Conservation (phyloP, 2,329 filamentous ascomycete genomes). For the Sporothrix sp. region DNA sequence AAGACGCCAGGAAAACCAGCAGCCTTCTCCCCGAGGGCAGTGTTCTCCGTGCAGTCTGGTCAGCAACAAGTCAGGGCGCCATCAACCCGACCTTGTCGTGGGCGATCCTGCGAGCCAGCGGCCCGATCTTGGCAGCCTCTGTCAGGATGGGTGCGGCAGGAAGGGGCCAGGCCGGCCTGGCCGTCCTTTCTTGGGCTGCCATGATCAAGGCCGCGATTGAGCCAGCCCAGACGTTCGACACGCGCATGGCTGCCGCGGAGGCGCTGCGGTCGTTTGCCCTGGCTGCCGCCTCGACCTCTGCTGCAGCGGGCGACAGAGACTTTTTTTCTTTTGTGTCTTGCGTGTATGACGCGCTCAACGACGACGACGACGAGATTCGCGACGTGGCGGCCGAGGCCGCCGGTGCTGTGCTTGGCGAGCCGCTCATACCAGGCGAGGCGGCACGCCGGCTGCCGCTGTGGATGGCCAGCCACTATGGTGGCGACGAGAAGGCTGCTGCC, state of each 20-base stretch:
- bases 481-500: background rate
- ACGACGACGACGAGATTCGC: conserved; percentile 87
- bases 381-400: conserved; percentile 48
- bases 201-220: conserved; percentile 40
- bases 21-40: conserved; percentile 40
- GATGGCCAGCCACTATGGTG: conserved; percentile 31
- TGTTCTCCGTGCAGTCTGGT: conserved; percentile 31
- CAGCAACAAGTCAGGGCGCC: conserved; percentile 24
- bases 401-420: conserved; percentile 33
- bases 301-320: conserved; percentile 5
- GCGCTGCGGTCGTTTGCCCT: conserved; percentile 44
- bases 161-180: background rate
- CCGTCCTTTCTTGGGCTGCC: conserved; percentile 34
- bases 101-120: conserved; percentile 40
- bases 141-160: background rate
- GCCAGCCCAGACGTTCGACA: conserved; percentile 53
- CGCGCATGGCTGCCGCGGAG: conserved; percentile 48
- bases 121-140: conserved; percentile 33
- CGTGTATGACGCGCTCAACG: conserved; percentile 68
- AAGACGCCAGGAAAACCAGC: conserved; percentile 10
- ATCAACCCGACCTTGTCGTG: conserved; percentile 42
- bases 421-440: conserved; percentile 39
- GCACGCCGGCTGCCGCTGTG: conserved; percentile 35
- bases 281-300: background rate
- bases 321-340: conserved; percentile 51